These are phyloP conservation scores for Debaryomyces robertsiae DNA, from an alignment of 1,139 yeast species.

Conservation along the genomic window DNA sequence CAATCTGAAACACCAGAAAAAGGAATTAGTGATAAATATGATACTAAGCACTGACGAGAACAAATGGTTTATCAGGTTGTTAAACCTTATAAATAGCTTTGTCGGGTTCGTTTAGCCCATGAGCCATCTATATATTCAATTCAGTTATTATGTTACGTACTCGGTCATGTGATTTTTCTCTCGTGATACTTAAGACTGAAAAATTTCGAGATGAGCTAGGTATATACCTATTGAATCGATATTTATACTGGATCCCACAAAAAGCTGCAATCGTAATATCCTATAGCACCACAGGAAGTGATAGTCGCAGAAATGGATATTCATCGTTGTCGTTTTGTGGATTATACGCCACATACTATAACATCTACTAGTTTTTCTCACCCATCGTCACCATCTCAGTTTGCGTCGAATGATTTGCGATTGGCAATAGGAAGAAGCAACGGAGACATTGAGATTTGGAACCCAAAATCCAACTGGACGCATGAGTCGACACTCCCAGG, in stretches of 20 bases:
- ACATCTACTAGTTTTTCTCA: conserved; percentile 84
- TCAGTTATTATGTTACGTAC: conserved; percentile 1
- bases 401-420: conserved; percentile 66
- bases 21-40: conserved; percentile 50
- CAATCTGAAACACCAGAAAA: conserved; percentile 25
- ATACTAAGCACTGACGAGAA: conserved; percentile 47
- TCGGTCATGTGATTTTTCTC: conserved; percentile 5
- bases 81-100: conserved; percentile 41
- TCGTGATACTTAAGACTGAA: not conserved
- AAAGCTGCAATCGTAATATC: not conserved
- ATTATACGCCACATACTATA: conserved; percentile 81
- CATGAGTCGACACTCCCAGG: conserved; percentile 70
- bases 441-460: conserved; percentile 97
- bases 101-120: conserved; percentile 45
- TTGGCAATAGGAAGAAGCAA: conserved; percentile 91
- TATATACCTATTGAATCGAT: not conserved
- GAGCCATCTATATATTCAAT: conserved; percentile 1
- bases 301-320: conserved; percentile 55
- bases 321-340: conserved; percentile 93
- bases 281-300: not conserved
- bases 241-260: not conserved
- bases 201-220: conserved; percentile 22
- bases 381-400: conserved; percentile 45
- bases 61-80: conserved; percentile 49
- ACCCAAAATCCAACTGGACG: conserved; percentile 68